phyloP scores from a whole-genome alignment of 1,284 basidiomycete genomes.

The Ceratobasidium theobromae region DNA sequence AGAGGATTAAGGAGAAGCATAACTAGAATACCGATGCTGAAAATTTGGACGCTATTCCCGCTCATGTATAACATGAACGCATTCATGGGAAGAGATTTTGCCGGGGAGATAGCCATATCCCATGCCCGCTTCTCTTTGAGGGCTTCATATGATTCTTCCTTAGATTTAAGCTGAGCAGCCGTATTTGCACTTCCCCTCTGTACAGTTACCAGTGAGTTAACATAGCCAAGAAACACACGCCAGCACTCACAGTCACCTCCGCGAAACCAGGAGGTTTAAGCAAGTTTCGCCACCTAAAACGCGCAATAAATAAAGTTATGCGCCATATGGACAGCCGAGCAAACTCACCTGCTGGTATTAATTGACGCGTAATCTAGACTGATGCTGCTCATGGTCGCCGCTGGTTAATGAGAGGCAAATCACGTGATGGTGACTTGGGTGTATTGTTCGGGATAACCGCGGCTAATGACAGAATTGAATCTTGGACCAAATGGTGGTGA shows the following conservation, averaged over 20 bases:
- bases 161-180: conserved; percentile 4
- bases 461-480: no score
- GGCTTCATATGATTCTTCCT: conserved; percentile 47
- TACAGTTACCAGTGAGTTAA: not conserved
- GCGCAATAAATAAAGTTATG: conserved; percentile 40
- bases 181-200: conserved; percentile 22
- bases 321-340: conserved; percentile 25
- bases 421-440: not conserved
- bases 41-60: conserved; percentile 87
- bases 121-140: conserved; percentile 83
- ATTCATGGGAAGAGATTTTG: conserved; percentile 90
- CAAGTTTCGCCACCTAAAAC: conserved; percentile 58
- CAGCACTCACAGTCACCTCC: conserved; percentile 22
- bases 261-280: conserved; percentile 65
- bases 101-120: conserved; percentile 81
- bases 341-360: conserved; percentile 45
- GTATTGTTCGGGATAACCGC: no score
- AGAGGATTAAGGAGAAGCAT: conserved; percentile 84
- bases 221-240: conserved; percentile 5
- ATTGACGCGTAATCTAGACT: conserved; percentile 47
- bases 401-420: not conserved
- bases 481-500: no score
- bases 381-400: conserved; percentile 22
- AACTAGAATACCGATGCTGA: conserved; percentile 90
- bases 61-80: conserved; percentile 97